Conservation (phyloP, 192 early-diverging fungal species). For the Dissophora globulifera region DNA sequence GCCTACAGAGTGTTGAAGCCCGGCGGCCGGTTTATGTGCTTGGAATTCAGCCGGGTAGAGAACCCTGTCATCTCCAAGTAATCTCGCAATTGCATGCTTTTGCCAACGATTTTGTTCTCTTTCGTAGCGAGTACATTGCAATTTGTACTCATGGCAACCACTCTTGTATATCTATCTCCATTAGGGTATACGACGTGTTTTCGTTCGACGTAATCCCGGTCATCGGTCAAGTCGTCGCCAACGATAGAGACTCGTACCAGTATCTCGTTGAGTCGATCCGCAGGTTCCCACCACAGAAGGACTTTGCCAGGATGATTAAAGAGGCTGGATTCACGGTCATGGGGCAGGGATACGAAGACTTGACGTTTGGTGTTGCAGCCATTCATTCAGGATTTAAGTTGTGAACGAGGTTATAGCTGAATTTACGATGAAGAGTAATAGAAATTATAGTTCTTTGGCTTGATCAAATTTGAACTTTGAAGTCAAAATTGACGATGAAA, state of each 20-base stretch:
- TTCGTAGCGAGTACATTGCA: no score
- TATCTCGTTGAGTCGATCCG: conserved; percentile 98
- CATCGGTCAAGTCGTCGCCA: conserved; percentile 87
- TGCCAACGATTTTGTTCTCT: no score
- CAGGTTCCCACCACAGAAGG: conserved; percentile 89
- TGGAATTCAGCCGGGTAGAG: conserved; percentile 92
- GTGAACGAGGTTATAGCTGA: conserved; percentile 41
- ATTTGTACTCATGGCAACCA: background rate
- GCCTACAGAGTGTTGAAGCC: conserved; percentile 95
- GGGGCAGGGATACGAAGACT: conserved; percentile 89
- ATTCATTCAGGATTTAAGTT: conserved; percentile 97
- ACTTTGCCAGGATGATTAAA: conserved; percentile 92
- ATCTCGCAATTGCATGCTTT: no score
- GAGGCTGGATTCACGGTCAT: conserved; percentile 90
- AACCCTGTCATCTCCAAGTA: conserved; percentile 88
- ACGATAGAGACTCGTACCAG: conserved; percentile 93
- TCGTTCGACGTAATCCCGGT: conserved; percentile 94
- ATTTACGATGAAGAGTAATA: no score
- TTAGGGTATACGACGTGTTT: conserved; percentile 88
- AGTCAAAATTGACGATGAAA: no score
- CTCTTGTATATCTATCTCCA: background rate
- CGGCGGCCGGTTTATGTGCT: conserved; percentile 94
- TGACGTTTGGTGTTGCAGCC: conserved; percentile 98
- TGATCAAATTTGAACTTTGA: no score
- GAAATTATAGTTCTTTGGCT: background rate